Conservation (phyloP, 768 basidiomycete species). For the Pleurotus ostreatus region DNA sequence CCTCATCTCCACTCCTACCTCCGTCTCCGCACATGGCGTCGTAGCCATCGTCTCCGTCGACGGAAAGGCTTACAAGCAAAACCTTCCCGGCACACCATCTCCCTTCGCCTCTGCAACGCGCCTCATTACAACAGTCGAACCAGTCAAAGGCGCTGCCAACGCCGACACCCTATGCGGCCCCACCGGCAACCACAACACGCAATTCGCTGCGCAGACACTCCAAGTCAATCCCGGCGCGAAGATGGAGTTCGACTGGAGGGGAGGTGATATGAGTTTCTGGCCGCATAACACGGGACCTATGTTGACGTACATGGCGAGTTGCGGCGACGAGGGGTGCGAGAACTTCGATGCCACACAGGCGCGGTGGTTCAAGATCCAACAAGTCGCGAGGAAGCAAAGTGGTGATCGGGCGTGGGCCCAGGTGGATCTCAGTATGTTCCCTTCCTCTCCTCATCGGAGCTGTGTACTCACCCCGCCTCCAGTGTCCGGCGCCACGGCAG, state of each 20-base stretch:
- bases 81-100: constrained; percentile 20
- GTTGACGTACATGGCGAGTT: constrained; percentile 71
- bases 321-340: constrained; percentile 52
- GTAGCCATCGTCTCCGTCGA: constrained; percentile 34
- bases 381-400: constrained; percentile 38
- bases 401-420: constrained; percentile 45
- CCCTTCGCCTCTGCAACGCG: constrained; percentile 24
- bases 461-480: background rate
- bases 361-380: constrained; percentile 73
- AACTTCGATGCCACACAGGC: constrained; percentile 55
- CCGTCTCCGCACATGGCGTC: constrained; percentile 36
- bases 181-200: constrained; percentile 26
- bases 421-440: constrained; percentile 43
- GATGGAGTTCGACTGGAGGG: constrained; percentile 54
- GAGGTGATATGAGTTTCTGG: constrained; percentile 30
- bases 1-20: background rate
- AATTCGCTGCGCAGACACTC: constrained; percentile 45
- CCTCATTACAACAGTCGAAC: constrained; percentile 30
- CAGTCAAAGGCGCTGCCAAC: constrained; percentile 54
- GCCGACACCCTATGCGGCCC: constrained; percentile 57
- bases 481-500: constrained; percentile 39
- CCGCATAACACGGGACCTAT: constrained; percentile 63
- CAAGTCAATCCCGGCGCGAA: constrained; percentile 58
- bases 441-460: background rate
- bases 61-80: constrained; percentile 34